A percentile compares a stretch with the other conserved stretches of the same genome.
phyloP scores from a whole-genome alignment of 192 early-diverging fungal genomes.

The Geranomyces michiganensis region DNA sequence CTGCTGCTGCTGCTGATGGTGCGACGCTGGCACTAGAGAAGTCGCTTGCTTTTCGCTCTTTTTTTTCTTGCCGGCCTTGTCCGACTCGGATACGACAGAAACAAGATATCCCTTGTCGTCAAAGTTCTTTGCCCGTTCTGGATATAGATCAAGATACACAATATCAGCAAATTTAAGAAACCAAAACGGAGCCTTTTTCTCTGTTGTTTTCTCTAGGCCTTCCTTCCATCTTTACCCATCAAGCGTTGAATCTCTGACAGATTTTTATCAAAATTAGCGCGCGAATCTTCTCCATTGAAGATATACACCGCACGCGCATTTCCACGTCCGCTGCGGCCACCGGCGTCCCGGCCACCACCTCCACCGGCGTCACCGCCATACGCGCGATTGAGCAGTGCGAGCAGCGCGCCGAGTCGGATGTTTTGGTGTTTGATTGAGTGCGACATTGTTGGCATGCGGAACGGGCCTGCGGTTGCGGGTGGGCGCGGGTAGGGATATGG shows the following conservation, averaged over 20 bases:
- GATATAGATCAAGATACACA: not conserved
- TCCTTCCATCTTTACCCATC: constrained; percentile 37
- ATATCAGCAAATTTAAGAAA: not conserved
- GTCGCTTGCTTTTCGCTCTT: constrained; percentile 14
- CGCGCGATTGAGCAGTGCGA: constrained; percentile 37
- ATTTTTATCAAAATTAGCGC: constrained; percentile 46
- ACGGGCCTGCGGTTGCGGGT: constrained; percentile 32
- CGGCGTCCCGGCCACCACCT: constrained; percentile 5
- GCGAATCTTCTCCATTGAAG: constrained; percentile 27
- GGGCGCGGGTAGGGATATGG: constrained; percentile 21
- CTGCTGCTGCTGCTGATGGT: constrained; percentile 16
- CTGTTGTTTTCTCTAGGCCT: too few relatives aligned
- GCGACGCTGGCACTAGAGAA: not conserved
- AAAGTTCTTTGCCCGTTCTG: constrained; percentile 29
- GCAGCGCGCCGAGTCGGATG: constrained; percentile 35
- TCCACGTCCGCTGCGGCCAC: constrained; percentile 11
- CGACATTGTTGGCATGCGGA: constrained; percentile 41
- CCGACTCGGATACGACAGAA: constrained; percentile 6
- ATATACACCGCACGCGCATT: constrained; percentile 2
- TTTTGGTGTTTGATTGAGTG: constrained; percentile 46
- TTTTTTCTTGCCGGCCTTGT: constrained; percentile 23
- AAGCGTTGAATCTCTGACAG: constrained; percentile 49
- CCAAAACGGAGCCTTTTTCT: not conserved
- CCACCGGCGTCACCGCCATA: constrained; percentile 20
- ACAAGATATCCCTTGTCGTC: constrained; percentile 16